Percentiles rank a stretch among this genome's conserved stretches.
Conservation (phyloP, 2,329 filamentous ascomycete species). For the Cucurbitaria berberidis region DNA sequence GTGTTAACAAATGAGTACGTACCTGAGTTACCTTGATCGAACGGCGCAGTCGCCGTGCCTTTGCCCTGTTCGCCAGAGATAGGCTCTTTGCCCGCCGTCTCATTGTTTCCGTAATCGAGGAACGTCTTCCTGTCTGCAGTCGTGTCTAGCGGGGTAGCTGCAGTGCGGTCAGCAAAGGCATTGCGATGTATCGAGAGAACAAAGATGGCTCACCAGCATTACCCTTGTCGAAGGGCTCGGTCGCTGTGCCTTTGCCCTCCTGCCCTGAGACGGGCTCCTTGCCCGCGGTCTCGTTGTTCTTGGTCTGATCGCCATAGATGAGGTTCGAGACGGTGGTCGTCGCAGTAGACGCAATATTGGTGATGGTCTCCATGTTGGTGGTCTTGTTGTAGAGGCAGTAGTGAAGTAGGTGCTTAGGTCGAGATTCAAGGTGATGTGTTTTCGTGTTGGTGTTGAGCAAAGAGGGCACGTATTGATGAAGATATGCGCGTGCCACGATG, state of each 20-base stretch:
- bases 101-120: conserved; percentile 22
- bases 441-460: conserved; percentile 4
- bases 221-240: conserved; percentile 80
- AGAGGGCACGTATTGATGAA: conserved; percentile 10
- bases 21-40: not conserved
- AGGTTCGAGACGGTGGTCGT: conserved; percentile 41
- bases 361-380: conserved; percentile 48
- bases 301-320: conserved; percentile 46
- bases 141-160: conserved; percentile 11
- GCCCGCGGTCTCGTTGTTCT: conserved; percentile 47
- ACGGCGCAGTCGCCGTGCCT: conserved; percentile 52
- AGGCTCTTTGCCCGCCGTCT: conserved; percentile 64
- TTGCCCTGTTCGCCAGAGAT: conserved; percentile 73
- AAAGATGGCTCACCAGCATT: conserved; percentile 54
- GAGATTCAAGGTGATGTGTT: not conserved
- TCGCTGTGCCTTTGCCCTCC: conserved; percentile 68
- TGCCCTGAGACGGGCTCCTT: conserved; percentile 77
- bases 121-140: conserved; percentile 3
- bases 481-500: conserved; percentile 20
- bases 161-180: not conserved
- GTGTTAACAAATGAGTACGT: not conserved
- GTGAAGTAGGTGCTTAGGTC: not conserved
- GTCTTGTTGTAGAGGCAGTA: conserved; percentile 4
- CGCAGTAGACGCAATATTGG: conserved; percentile 38
- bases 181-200: too few species aligned